A percentile compares a stretch with the other conserved stretches of the same genome.
Conservation (phyloP, 225 moss, liverwort and hornwort genomes). For the Pleurozium schreberi region DNA sequence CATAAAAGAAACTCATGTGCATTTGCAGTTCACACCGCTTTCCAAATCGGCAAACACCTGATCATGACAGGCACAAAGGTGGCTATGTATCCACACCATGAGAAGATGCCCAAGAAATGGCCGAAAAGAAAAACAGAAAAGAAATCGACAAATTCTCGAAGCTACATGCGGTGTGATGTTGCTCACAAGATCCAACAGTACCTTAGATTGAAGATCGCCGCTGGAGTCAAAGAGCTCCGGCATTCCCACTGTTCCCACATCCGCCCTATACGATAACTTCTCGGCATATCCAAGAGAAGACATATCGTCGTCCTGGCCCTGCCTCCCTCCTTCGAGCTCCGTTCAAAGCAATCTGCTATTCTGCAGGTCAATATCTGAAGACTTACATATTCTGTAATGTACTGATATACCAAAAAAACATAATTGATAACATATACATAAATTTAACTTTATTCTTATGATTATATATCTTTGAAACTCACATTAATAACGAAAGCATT, state of each 20-base stretch:
- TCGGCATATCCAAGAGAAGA: conserved; percentile 79
- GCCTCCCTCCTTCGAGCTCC: neutral
- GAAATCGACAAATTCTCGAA: neutral
- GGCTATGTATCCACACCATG: neutral
- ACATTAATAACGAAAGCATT: too few relatives aligned
- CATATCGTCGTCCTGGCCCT: conserved; percentile 28
- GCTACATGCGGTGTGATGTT: neutral
- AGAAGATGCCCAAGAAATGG: neutral
- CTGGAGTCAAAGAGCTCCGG: conserved; percentile 66
- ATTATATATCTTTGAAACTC: neutral
- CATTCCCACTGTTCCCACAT: conserved; percentile 89
- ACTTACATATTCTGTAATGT: neutral
- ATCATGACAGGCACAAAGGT: neutral
- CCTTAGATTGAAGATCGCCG: conserved; percentile 62
- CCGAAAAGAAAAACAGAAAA: neutral
- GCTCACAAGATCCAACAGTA: neutral
- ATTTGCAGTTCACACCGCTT: neutral
- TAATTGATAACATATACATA: neutral
- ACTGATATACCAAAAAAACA: neutral
- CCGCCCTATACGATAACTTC: conserved; percentile 76
- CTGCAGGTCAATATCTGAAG: neutral
- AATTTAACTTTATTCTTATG: neutral
- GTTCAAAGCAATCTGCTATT: neutral
- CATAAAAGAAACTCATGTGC: neutral
- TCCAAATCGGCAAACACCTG: neutral